Conservation (phyloP, 2,329 filamentous ascomycete genomes). For the Colletotrichum somersetense region DNA sequence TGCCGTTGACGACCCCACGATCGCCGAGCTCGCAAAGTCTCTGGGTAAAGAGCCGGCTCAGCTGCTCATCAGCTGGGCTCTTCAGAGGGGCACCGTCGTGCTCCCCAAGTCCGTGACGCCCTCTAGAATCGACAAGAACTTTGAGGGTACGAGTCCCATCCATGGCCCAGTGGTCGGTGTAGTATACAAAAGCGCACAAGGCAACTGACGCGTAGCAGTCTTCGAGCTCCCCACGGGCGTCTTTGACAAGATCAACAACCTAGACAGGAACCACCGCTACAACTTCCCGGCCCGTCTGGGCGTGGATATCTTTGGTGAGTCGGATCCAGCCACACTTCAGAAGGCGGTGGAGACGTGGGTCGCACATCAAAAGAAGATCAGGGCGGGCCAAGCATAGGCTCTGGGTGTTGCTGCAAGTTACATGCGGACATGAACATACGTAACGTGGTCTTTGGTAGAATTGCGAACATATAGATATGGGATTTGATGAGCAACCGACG, state of each 20-base stretch:
- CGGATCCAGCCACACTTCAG: slow-evolving; percentile 52
- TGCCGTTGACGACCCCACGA: slow-evolving; percentile 61
- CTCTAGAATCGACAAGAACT: slow-evolving; percentile 62
- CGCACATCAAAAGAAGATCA: slow-evolving; percentile 48
- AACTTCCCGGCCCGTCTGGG: slow-evolving; percentile 59
- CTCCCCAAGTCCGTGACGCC: slow-evolving; percentile 68
- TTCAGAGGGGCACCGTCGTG: slow-evolving; percentile 66
- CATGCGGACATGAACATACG: background rate
- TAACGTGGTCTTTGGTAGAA: background rate
- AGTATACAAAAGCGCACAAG: no score
- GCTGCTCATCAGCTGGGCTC: slow-evolving; percentile 66
- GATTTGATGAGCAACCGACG: slow-evolving; percentile 6
- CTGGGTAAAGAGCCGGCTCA: slow-evolving; percentile 65
- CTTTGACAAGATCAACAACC: slow-evolving; percentile 53
- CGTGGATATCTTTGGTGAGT: slow-evolving; percentile 58
- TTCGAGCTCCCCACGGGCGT: slow-evolving; percentile 53
- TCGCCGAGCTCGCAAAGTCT: slow-evolving; percentile 65
- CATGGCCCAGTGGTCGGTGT: no score
- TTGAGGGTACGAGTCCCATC: slow-evolving; percentile 45
- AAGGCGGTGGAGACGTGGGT: slow-evolving; percentile 53
- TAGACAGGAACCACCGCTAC: slow-evolving; percentile 56
- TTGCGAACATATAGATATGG: background rate
- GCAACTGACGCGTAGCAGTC: slow-evolving; percentile 41
- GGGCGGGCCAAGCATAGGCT: slow-evolving; percentile 42
- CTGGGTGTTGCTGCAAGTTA: background rate